Percentiles rank a stretch among this genome's conserved stretches.
phyloP scores from a whole-genome alignment of 345 rosid genomes.

The Geranium rotundifolium region DNA sequence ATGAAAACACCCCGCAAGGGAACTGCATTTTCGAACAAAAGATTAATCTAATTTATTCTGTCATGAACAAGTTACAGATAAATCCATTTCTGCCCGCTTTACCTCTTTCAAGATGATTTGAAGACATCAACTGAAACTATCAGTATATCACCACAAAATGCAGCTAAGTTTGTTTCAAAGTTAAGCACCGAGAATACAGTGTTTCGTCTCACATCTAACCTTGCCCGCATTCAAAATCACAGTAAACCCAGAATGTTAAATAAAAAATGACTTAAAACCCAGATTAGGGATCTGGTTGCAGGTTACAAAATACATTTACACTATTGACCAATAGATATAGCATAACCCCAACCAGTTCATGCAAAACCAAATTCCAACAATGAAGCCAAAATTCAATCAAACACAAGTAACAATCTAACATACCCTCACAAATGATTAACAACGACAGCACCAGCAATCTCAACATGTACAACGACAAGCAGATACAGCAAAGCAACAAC shows the following conservation, averaged over 20 bases:
- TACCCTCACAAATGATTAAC: conserved; percentile 8
- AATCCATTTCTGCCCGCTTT: too few species aligned
- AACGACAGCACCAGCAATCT: not conserved
- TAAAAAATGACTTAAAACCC: not conserved
- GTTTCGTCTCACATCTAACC: not conserved
- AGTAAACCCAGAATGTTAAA: too few species aligned
- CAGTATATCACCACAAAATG: not conserved
- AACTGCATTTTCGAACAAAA: too few species aligned
- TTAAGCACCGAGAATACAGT: too few species aligned
- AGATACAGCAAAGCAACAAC: conserved; percentile 9
- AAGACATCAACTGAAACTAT: too few species aligned
- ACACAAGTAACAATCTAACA: conserved; percentile 3
- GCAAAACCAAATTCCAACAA: not conserved
- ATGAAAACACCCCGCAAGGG: too few species aligned
- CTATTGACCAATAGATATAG: not conserved
- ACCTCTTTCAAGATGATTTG: too few species aligned
- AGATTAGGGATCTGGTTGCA: not conserved
- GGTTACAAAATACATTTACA: not conserved
- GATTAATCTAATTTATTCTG: too few species aligned
- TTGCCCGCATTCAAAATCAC: too few species aligned
- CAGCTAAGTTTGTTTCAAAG: not conserved
- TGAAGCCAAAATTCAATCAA: not conserved
- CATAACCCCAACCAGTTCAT: not conserved
- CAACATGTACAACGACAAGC: conserved; percentile 5
- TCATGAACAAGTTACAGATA: too few species aligned